A percentile compares a stretch with the other conserved stretches of the same genome.
These are phyloP conservation scores for Mycoemilia scoparia DNA, from an alignment of 192 early-diverging fungal genomes.

Conservation along the genomic window DNA sequence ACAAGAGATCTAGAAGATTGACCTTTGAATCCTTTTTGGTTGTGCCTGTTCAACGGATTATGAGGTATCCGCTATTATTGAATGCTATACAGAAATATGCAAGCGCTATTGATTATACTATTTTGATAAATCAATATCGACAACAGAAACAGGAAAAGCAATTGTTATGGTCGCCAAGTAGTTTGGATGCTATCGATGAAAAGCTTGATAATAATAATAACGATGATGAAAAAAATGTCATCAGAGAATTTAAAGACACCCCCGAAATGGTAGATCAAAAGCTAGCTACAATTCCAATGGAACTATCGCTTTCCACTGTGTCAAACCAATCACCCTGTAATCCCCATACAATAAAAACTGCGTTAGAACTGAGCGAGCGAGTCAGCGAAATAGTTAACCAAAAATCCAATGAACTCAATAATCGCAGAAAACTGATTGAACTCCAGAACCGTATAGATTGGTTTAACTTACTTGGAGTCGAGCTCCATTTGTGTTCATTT, in stretches of 20 bases:
- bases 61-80: slow-evolving; percentile 25
- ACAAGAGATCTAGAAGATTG: slow-evolving; percentile 15
- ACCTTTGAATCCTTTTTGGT: slow-evolving; percentile 27
- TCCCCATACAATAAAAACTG: slow-evolving; percentile 23
- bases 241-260: no score
- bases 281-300: no score
- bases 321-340: slow-evolving; percentile 22
- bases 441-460: slow-evolving; percentile 28
- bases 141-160: no score
- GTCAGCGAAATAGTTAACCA: slow-evolving; percentile 26
- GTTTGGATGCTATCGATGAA: no score
- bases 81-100: slow-evolving; percentile 28
- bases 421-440: slow-evolving; percentile 22
- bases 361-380: slow-evolving; percentile 21
- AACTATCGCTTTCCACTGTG: no score
- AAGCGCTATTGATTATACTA: no score
- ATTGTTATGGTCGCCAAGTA: no score
- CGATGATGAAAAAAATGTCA: no score
- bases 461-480: slow-evolving; percentile 22
- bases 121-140: no score
- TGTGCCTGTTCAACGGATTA: slow-evolving; percentile 25
- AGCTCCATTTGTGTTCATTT: slow-evolving; percentile 24
- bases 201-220: no score
- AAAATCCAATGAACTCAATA: slow-evolving; percentile 27
- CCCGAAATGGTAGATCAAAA: no score